Base-by-base conservation (phyloP, 1,284 basidiomycete species). In the Coniophora puteana region DNA sequence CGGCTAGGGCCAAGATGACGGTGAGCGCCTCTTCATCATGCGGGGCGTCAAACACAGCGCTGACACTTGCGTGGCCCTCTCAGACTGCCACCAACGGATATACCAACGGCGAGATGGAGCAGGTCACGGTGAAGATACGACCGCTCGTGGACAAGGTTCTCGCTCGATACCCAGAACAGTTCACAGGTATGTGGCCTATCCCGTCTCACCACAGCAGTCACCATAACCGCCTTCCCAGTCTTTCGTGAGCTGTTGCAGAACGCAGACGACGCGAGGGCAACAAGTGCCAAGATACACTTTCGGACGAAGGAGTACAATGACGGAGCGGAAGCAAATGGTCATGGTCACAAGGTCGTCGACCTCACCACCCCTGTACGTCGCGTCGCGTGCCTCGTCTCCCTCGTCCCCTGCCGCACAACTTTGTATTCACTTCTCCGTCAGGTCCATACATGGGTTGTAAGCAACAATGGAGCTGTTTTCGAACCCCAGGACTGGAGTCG, bases 231-330 rank as follows among this genome's bases (percentile, higher is more conserved):
- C n/a, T n/a, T n/a, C 5, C 41, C 36, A 77, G 89, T 94, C 28
- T 92, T 93, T 55, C 79, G 94, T 34, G 94, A 97, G 62, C 76
- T 97, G 12, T 67, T 97, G 4, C 74, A 98, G 68, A 99, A 99
- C 59, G 93, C 93, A 11, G 94, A 97, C 59, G 95, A 98, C 67
- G 93, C 91, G 0, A 82, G 81, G 26, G 87, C 93, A 5, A 76
- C 71, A 38, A 68, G 74, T 23, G 85, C 89, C 3, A 83, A 93
- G 59, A 83, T 94, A 43, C 78, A 76, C 47, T 93, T 93, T 51
- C 78, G 84, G 55, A 87, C 87, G 0, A 62, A 76, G 52, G 59
- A 55, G 6, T 79, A 71, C 43, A 36, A 78, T 8, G 66, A 72
- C 23, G 59, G 55, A 17, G 22, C 34, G n/a, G 38, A 33, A 33